Conservation (phyloP, 441 rosid species). For the Populus tomentosa region DNA sequence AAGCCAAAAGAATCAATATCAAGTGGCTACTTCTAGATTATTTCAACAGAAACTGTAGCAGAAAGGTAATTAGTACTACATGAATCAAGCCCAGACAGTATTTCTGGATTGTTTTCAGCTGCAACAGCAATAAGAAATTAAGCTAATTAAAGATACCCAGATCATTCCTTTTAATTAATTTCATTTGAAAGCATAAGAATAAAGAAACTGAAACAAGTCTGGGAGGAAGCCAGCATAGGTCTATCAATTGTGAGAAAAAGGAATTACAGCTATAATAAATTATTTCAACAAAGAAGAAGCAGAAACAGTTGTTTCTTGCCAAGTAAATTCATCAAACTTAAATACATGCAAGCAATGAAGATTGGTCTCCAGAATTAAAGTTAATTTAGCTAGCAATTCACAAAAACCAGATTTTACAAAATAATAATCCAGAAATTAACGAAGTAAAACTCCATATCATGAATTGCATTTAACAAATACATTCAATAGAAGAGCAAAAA, state of each 20-base stretch:
- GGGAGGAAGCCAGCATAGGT: background rate
- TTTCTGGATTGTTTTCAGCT: background rate
- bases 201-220: background rate
- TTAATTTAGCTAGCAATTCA: background rate
- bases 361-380: background rate
- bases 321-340: background rate
- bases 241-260: background rate
- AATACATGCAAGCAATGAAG: background rate
- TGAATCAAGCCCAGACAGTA: background rate
- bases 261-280: background rate
- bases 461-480: background rate
- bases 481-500: background rate
- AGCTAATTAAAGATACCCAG: background rate
- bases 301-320: background rate
- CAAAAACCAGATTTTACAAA: background rate
- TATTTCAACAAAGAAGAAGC: background rate
- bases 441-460: background rate
- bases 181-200: background rate
- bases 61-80: background rate
- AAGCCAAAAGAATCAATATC: background rate
- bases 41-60: too few species aligned
- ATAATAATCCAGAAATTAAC: background rate
- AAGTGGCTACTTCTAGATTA: background rate
- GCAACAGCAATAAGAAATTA: slow-evolving; percentile 2
- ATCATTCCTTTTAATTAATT: background rate